Percentiles rank a stretch among this genome's conserved stretches.
These are phyloP conservation scores for Lactarius tabidus DNA, from an alignment of 768 basidiomycete genomes.

Conservation along the genomic window DNA sequence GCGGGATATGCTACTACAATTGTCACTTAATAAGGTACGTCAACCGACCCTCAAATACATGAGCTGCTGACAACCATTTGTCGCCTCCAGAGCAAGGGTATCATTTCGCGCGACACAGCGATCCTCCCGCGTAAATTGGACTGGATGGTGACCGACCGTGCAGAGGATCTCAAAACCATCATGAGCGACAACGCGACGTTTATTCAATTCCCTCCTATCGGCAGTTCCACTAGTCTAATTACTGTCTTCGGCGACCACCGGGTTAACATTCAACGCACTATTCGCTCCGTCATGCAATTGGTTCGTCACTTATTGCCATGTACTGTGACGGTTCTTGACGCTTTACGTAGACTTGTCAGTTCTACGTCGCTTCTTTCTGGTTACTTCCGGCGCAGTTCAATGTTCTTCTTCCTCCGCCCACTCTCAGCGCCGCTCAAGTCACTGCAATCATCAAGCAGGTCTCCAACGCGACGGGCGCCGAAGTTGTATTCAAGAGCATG, in stretches of 20 bases:
- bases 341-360: slow-evolving; percentile 76
- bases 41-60: background rate
- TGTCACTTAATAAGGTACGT: slow-evolving; percentile 79
- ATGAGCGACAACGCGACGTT: slow-evolving; percentile 98
- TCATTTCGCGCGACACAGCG: slow-evolving; percentile 90
- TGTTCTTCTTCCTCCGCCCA: slow-evolving; percentile 77
- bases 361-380: slow-evolving; percentile 97
- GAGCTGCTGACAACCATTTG: background rate
- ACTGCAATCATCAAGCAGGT: slow-evolving; percentile 83
- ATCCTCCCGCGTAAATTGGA: slow-evolving; percentile 95
- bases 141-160: slow-evolving; percentile 97
- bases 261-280: slow-evolving; percentile 91
- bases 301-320: slow-evolving; percentile 47
- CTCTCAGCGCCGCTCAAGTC: slow-evolving; percentile 77
- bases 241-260: slow-evolving; percentile 92
- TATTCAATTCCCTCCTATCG: slow-evolving; percentile 89
- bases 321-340: slow-evolving; percentile 27
- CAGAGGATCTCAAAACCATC: slow-evolving; percentile 85
- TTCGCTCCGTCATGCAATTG: slow-evolving; percentile 90
- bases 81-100: slow-evolving; percentile 65
- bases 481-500: slow-evolving; percentile 95
- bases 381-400: slow-evolving; percentile 92
- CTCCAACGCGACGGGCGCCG: slow-evolving; percentile 81
- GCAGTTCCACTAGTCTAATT: slow-evolving; percentile 88
- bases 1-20: slow-evolving; percentile 89